These are phyloP conservation scores for Wickerhamiella siamensis DNA, from an alignment of 805 yeast genomes.

Conservation along the genomic window DNA sequence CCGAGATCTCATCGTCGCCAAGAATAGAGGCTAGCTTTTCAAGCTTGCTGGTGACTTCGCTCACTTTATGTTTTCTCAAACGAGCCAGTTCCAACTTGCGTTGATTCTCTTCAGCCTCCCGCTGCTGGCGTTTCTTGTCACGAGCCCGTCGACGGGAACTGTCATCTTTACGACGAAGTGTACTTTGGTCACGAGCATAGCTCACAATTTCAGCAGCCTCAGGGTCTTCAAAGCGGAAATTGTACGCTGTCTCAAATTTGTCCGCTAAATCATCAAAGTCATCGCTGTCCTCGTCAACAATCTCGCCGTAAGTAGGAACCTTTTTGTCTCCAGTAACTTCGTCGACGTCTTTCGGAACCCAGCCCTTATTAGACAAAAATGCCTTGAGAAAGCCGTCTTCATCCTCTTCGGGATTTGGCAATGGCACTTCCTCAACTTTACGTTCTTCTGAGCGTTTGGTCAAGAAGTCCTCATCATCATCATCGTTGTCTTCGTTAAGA, in stretches of 20 bases:
- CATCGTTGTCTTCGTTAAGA: constrained; percentile 41
- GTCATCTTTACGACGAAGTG: constrained; percentile 67
- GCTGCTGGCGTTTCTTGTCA: constrained; percentile 47
- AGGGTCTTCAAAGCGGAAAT: constrained; percentile 89
- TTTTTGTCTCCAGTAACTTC: constrained; percentile 34
- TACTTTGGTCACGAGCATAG: constrained; percentile 85
- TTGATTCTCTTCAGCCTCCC: constrained; percentile 36
- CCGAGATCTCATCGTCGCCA: constrained; percentile 46
- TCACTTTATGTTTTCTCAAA: constrained; percentile 62
- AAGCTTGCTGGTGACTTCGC: constrained; percentile 60
- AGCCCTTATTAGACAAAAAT: constrained; percentile 64
- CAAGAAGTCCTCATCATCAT: constrained; percentile 35
- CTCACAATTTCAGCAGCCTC: constrained; percentile 80
- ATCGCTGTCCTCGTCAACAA: constrained; percentile 52
- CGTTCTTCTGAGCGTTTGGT: constrained; percentile 40
- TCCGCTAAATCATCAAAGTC: constrained; percentile 90
- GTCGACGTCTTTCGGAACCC: constrained; percentile 69
- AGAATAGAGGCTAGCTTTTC: constrained; percentile 50
- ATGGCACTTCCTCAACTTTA: constrained; percentile 23
- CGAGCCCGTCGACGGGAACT: constrained; percentile 71
- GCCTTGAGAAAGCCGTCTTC: constrained; percentile 58
- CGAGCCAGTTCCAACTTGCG: constrained; percentile 49
- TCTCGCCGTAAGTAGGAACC: constrained; percentile 22
- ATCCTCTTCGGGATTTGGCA: constrained; percentile 57
- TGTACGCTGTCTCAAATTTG: constrained; percentile 79